phyloP scores from a whole-genome alignment of 1,139 yeast species.

The Yamadazyma buinensis region DNA sequence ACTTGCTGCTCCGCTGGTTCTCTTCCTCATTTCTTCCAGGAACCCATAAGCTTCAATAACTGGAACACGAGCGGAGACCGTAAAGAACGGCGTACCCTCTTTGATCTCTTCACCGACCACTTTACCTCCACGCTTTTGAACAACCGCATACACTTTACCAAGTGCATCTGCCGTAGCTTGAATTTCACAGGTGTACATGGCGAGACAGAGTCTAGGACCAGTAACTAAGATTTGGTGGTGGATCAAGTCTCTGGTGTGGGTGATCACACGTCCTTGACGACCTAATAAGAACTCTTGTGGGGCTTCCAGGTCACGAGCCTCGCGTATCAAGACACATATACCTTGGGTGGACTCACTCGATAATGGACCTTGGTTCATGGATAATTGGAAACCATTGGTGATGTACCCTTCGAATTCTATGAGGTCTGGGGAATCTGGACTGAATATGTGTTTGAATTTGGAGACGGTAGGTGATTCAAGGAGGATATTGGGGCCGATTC shows the following conservation, averaged over 20 bases:
- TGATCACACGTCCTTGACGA: conserved; percentile 67
- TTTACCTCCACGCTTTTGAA: conserved; percentile 82
- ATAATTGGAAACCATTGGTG: conserved; percentile 80
- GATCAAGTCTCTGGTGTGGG: conserved; percentile 69
- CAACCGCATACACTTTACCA: conserved; percentile 93
- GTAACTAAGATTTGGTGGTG: conserved; percentile 67
- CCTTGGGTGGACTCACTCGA: conserved; percentile 89
- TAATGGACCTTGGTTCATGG: conserved; percentile 82
- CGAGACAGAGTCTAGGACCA: conserved; percentile 87
- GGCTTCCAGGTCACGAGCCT: conserved; percentile 21
- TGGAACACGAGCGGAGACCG: conserved; percentile 80
- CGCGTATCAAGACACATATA: conserved; percentile 50
- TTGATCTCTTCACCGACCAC: conserved; percentile 92
- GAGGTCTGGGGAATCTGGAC: conserved; percentile 14
- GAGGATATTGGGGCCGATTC: conserved; percentile 73
- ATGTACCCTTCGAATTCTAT: conserved; percentile 64
- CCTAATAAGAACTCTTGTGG: conserved; percentile 31
- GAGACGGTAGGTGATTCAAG: conserved; percentile 45
- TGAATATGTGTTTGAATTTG: conserved; percentile 31
- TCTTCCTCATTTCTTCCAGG: conserved; percentile 89
- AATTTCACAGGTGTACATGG: conserved; percentile 91
- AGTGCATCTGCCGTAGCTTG: conserved; percentile 93
- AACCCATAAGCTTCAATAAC: conserved; percentile 97
- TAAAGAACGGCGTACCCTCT: conserved; percentile 96
- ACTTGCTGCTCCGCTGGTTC: conserved; percentile 94